phyloP scores from a whole-genome alignment of 305 asterid species.

The Fraxinus xanthoxyloides region DNA sequence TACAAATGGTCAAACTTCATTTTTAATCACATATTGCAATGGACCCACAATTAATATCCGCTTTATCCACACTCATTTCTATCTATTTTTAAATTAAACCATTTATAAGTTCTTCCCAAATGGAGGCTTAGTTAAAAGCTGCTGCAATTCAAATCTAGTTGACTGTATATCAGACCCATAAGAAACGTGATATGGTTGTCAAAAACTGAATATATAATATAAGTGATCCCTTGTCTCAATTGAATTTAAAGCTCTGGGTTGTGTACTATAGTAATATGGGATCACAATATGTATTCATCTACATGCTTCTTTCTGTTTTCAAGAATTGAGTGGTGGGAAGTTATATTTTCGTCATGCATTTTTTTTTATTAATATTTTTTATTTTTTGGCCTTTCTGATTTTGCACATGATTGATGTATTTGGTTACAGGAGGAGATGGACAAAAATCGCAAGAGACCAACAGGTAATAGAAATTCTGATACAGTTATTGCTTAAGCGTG shows the following conservation, averaged over 20 bases:
- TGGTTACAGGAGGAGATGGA: slow-evolving; percentile 82
- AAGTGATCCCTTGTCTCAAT: background rate
- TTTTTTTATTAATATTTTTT: background rate
- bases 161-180: background rate
- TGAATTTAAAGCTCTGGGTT: background rate
- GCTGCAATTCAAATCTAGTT: background rate
- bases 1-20: background rate
- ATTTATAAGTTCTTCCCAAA: background rate
- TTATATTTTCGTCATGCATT: background rate
- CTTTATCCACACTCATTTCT: background rate
- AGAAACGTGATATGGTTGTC: background rate
- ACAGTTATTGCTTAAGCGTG: background rate
- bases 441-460: slow-evolving; percentile 62
- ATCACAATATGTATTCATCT: background rate
- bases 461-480: slow-evolving; percentile 33
- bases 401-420: slow-evolving; percentile 13
- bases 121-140: background rate
- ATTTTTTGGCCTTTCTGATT: slow-evolving; percentile 4
- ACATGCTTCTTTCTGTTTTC: background rate
- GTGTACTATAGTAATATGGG: background rate
- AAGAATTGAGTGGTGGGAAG: background rate
- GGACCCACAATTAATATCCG: background rate
- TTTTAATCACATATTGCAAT: background rate
- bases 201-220: background rate
- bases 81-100: background rate